phyloP scores from a whole-genome alignment of 75 land plant species.

The Gnetum montanum region DNA sequence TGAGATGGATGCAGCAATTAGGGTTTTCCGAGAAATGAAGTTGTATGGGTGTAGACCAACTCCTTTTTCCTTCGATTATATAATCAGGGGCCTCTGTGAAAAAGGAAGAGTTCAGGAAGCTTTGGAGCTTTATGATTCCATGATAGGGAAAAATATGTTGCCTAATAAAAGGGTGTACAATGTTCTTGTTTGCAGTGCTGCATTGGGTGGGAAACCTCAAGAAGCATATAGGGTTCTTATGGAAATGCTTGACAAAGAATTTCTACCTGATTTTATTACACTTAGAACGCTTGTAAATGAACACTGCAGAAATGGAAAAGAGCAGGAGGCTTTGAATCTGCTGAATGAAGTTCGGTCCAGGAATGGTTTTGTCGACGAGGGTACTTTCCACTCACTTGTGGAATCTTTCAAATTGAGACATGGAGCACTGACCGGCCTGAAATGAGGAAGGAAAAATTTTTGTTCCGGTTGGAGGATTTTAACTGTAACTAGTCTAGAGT shows the following conservation, averaged over 20 bases:
- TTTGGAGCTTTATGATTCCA: constrained; percentile 28
- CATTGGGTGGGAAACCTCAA: constrained; percentile 38
- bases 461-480: too few species aligned
- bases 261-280: constrained; percentile 32
- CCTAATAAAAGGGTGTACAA: constrained; percentile 39
- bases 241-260: constrained; percentile 32
- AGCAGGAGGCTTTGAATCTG: constrained; percentile 23
- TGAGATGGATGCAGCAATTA: constrained; percentile 50
- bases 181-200: constrained; percentile 38
- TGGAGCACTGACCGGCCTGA: too few species aligned
- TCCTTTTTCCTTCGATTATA: constrained; percentile 25
- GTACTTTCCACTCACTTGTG: too few species aligned
- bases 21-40: constrained; percentile 60
- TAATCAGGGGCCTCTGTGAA: constrained; percentile 52
- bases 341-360: constrained; percentile 16
- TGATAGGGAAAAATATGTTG: constrained; percentile 37
- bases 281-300: constrained; percentile 37
- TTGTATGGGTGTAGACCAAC: constrained; percentile 39
- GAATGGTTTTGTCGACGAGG: constrained; percentile 1
- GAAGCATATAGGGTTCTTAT: constrained; percentile 28
- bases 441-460: too few species aligned
- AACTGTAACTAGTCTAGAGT: too few species aligned
- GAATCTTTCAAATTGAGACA: too few species aligned
- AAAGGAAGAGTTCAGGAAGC: constrained; percentile 51
- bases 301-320: constrained; percentile 24